A percentile compares a stretch with the other conserved stretches of the same genome.
Conservation (phyloP, 208 protist species). For the Trypanosoma cruzi region DNA sequence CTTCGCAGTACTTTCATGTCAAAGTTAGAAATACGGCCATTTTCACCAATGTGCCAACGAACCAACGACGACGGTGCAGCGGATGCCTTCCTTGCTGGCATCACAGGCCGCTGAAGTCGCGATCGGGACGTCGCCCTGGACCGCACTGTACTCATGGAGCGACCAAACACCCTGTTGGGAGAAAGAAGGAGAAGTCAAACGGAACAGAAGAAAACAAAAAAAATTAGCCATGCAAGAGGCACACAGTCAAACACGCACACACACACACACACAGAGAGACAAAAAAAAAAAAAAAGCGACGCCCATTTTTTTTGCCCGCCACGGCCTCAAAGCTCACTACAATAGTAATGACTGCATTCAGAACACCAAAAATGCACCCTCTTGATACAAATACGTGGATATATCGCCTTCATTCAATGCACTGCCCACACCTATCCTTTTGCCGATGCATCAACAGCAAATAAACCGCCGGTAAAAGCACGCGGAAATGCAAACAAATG, state of each 20-base stretch:
- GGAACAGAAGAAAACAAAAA: constrained; percentile 7
- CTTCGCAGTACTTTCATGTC: constrained; percentile 22
- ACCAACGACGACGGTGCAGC: background rate
- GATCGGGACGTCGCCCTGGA: constrained; percentile 5
- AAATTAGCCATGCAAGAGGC: too few species aligned
- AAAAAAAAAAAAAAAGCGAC: constrained; percentile 1
- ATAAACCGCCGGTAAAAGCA: too few species aligned
- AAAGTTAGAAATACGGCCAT: constrained; percentile 22
- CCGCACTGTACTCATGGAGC: background rate
- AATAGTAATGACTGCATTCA: too few species aligned
- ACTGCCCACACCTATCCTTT: too few species aligned
- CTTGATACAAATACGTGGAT: too few species aligned
- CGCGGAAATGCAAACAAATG: too few species aligned
- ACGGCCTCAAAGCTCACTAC: too few species aligned
- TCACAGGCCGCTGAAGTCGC: background rate
- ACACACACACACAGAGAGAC: background rate
- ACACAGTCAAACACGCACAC: too few species aligned
- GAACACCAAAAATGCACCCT: too few species aligned
- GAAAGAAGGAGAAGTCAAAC: background rate
- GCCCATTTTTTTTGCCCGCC: too few species aligned
- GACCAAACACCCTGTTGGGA: background rate
- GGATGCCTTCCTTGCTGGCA: background rate
- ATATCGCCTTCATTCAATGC: too few species aligned
- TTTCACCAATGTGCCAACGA: constrained; percentile 13
- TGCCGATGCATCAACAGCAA: too few species aligned